These are phyloP conservation scores for Tephrocybe sp. DNA, from an alignment of 768 basidiomycete genomes.

Conservation along the genomic window DNA sequence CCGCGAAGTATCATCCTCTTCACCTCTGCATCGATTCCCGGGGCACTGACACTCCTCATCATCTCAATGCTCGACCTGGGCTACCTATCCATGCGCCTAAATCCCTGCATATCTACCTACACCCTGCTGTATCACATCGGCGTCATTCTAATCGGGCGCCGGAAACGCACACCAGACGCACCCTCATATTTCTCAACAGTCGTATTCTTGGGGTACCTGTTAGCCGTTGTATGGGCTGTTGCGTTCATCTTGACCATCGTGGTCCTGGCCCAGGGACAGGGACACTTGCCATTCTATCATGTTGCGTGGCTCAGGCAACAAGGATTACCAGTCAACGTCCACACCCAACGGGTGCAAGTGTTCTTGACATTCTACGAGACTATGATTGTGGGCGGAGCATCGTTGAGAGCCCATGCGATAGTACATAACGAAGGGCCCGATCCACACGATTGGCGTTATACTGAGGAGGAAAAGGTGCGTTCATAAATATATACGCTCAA, in stretches of 20 bases:
- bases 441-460: conserved; percentile 28
- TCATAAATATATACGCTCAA: not conserved
- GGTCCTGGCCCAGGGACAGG: conserved; percentile 19
- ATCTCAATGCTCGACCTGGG: conserved; percentile 33
- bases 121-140: conserved; percentile 28
- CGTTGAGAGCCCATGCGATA: conserved; percentile 27
- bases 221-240: conserved; percentile 29
- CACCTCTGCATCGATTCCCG: conserved; percentile 23
- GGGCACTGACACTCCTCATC: conserved; percentile 24
- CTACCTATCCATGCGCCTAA: conserved; percentile 31
- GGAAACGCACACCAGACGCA: conserved; percentile 21
- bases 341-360: conserved; percentile 28
- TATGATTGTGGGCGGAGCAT: conserved; percentile 23
- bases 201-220: conserved; percentile 27
- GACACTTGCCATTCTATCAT: conserved; percentile 15
- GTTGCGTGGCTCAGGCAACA: conserved; percentile 19
- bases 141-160: conserved; percentile 24
- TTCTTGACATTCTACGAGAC: conserved; percentile 26
- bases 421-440: conserved; percentile 27
- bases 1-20: conserved; percentile 27
- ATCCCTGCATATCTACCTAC: conserved; percentile 27
- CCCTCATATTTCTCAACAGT: conserved; percentile 33
- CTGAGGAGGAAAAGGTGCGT: conserved; percentile 12
- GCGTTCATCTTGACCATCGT: conserved; percentile 27
- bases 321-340: conserved; percentile 26